Conservation (phyloP, 148 eudicot genomes). For the Rhododendron simsii region DNA sequence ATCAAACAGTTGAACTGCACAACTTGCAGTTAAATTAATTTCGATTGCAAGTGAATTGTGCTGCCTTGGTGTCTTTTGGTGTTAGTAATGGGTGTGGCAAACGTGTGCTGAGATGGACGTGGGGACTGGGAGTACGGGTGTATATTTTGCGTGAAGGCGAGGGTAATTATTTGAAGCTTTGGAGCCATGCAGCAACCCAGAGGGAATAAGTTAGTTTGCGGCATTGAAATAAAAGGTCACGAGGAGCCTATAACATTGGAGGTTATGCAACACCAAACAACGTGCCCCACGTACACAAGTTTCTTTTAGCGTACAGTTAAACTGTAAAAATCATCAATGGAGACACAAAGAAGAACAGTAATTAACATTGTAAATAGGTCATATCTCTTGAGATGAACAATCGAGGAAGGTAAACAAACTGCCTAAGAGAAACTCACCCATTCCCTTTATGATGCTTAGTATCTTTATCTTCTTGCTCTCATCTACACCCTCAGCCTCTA, state of each 20-base stretch:
- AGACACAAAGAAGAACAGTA: not conserved
- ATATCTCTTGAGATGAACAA: not conserved
- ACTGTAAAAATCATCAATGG: not conserved
- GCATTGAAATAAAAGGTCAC: not conserved
- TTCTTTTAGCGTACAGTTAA: not conserved
- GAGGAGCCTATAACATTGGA: not conserved
- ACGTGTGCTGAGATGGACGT: not conserved
- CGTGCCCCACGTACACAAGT: not conserved
- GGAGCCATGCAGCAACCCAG: not conserved
- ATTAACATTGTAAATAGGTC: not conserved
- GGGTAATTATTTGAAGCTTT: not conserved
- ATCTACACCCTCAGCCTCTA: conserved; percentile 63
- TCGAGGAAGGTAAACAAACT: not conserved
- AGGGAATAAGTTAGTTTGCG: not conserved
- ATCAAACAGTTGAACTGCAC: not conserved
- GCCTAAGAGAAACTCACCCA: conserved; percentile 24
- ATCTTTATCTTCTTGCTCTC: conserved; percentile 55
- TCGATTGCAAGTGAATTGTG: not conserved
- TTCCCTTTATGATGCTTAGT: conserved; percentile 48
- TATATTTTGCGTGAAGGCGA: not conserved
- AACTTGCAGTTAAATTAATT: not conserved
- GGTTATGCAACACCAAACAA: not conserved
- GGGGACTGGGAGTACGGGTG: not conserved
- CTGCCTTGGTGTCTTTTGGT: not conserved
- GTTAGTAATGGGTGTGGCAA: not conserved